Evolutionary conservation across 176 grass and related monocot genomes (phyloP).

Genomic region (Raddia guianensis): DNA sequence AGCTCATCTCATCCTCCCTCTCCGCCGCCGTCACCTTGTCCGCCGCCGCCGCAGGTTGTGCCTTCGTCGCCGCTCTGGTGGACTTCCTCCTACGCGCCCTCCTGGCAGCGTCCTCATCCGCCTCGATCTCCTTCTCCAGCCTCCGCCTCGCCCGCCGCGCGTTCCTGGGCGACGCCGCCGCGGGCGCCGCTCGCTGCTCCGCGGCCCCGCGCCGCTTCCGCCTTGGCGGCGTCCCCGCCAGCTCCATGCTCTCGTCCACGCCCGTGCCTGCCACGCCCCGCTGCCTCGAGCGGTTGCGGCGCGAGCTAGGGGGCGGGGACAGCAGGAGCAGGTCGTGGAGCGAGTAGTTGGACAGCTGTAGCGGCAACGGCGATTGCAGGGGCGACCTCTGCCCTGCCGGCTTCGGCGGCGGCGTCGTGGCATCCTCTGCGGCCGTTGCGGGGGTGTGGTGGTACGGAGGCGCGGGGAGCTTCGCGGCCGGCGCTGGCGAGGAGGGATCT

Average conservation of each 20-base stretch:
- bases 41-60: background rate
- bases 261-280: background rate
- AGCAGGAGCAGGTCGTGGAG: conserved; percentile 72
- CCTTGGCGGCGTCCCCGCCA: conserved; percentile 42
- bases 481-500: conserved; percentile 14
- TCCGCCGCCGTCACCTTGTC: conserved; percentile 33
- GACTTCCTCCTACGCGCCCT: conserved; percentile 60
- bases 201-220: conserved; percentile 29
- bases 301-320: conserved; percentile 55
- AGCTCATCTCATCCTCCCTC: conserved; percentile 41
- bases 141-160: conserved; percentile 60
- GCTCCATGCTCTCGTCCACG: conserved; percentile 49
- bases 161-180: conserved; percentile 64
- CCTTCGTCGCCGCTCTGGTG: conserved; percentile 21
- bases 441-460: conserved; percentile 51
- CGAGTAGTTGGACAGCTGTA: conserved; percentile 50
- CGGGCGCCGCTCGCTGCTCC: conserved; percentile 28
- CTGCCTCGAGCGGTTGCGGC: conserved; percentile 27
- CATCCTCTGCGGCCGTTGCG: background rate
- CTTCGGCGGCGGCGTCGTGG: conserved; percentile 48
- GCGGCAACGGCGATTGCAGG: conserved; percentile 51
- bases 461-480: conserved; percentile 1
- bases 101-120: conserved; percentile 49
- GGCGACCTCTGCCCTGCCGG: conserved; percentile 44
- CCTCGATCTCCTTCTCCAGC: conserved; percentile 73